Percentiles rank a stretch among this genome's conserved stretches.
Evolutionary conservation across 192 early-diverging fungal species (phyloP).

Genomic region (Cladochytrium replicatum): DNA sequence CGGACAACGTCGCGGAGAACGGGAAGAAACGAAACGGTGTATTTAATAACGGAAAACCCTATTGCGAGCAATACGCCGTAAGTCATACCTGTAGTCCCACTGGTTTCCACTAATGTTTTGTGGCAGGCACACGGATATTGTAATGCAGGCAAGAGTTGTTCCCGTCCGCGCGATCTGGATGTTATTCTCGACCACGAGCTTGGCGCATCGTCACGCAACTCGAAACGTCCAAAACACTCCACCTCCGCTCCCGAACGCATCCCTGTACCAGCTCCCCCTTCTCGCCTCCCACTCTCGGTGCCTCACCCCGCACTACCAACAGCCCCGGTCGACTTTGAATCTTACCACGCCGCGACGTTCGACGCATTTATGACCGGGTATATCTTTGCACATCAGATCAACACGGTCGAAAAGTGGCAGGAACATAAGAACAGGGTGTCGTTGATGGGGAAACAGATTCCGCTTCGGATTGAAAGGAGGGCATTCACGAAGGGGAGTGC

Average conservation of each 20-base stretch:
- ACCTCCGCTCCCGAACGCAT: constrained; percentile 4
- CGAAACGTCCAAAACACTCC: no score
- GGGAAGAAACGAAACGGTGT: constrained; percentile 1
- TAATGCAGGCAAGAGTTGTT: constrained; percentile 52
- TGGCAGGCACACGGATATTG: constrained; percentile 74
- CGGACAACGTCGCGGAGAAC: constrained; percentile 8
- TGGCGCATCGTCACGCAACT: constrained; percentile 17
- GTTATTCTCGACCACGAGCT: constrained; percentile 74
- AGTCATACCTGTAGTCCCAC: constrained; percentile 29
- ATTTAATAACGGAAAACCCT: constrained; percentile 32
- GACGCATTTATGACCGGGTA: constrained; percentile 97
- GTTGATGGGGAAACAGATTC: constrained; percentile 69
- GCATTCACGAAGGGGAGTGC: constrained; percentile 46
- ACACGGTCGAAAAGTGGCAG: constrained; percentile 2
- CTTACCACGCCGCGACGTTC: constrained; percentile 82
- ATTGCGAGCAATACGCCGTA: constrained; percentile 82
- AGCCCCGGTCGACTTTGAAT: constrained; percentile 29
- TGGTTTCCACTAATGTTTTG: background rate
- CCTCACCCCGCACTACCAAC: constrained; percentile 3
- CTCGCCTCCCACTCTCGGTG: constrained; percentile 5
- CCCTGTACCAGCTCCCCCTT: constrained; percentile 6
- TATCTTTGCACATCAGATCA: constrained; percentile 65
- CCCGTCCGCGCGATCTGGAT: constrained; percentile 73
- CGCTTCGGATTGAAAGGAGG: constrained; percentile 55
- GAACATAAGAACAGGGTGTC: constrained; percentile 70